Evolutionary conservation across 1,139 yeast species (phyloP).

Genomic region (Kodamaea sp.): DNA sequence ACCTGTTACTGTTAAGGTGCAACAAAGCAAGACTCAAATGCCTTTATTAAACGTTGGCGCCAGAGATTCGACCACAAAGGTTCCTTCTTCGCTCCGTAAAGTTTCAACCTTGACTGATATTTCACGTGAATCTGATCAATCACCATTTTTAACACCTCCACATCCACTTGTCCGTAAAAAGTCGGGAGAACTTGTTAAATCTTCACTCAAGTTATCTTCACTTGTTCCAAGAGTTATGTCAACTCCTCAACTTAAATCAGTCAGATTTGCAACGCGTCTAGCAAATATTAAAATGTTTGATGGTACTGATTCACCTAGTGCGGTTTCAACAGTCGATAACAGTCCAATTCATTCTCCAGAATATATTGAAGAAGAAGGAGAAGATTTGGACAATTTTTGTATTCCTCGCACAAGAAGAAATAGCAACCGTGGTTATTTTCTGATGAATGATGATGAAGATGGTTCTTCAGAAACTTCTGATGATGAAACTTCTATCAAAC

Average conservation of each 20-base stretch:
- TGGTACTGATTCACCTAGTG: constrained; percentile 39
- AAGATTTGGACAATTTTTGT: constrained; percentile 10
- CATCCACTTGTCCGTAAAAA: constrained; percentile 32
- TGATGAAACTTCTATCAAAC: constrained; percentile 14
- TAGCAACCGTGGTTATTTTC: constrained; percentile 9
- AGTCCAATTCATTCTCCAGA: constrained; percentile 37
- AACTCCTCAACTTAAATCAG: constrained; percentile 30
- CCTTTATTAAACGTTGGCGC: background rate
- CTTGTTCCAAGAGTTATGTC: constrained; percentile 25
- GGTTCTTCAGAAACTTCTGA: constrained; percentile 17
- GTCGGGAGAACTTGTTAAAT: constrained; percentile 39
- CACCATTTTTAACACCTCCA: constrained; percentile 4
- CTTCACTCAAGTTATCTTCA: constrained; percentile 33
- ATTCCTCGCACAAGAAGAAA: constrained; percentile 1
- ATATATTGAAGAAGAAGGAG: constrained; percentile 16
- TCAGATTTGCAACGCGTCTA: constrained; percentile 36
- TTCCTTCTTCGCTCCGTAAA: constrained; percentile 5
- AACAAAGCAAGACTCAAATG: no score
- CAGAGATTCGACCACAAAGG: constrained; percentile 1
- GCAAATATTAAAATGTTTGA: constrained; percentile 41
- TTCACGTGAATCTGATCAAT: background rate
- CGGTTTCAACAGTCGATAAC: constrained; percentile 32
- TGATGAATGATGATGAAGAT: constrained; percentile 14
- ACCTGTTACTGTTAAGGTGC: no score
- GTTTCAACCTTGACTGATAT: constrained; percentile 1